Conservation (phyloP, 2,329 filamentous ascomycete species). For the Fusarium acutatum region DNA sequence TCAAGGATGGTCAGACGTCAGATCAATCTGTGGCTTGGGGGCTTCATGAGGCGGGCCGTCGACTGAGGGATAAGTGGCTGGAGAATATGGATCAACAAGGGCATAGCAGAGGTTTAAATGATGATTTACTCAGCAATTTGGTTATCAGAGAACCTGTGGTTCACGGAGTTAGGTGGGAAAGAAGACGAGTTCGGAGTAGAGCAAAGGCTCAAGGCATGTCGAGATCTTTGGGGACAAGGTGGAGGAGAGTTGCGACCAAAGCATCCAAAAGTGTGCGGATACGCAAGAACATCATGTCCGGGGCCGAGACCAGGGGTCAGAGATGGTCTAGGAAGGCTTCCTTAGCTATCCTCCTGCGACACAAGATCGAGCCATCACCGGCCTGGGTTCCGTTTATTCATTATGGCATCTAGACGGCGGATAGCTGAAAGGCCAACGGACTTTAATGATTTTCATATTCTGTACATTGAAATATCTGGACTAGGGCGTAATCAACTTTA, state of each 20-base stretch:
- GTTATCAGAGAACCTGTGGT: not conserved
- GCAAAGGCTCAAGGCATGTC: not conserved
- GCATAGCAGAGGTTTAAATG: accelerated
- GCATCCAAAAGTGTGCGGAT: not conserved
- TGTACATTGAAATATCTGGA: accelerated
- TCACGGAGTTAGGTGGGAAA: not conserved
- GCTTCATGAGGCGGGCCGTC: not conserved
- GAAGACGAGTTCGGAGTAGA: not conserved
- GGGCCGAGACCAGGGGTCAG: not conserved
- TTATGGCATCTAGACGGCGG: not conserved
- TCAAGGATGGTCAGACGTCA: not conserved
- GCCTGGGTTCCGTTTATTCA: not conserved
- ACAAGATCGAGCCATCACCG: not conserved
- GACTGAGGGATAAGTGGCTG: not conserved
- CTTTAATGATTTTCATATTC: accelerated
- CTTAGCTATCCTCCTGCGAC: not conserved
- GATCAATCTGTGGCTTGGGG: not conserved
- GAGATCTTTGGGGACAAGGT: not conserved
- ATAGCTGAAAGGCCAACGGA: accelerated
- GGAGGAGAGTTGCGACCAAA: not conserved
- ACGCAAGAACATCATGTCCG: accelerated
- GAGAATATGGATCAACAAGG: not conserved
- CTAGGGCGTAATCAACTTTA: not conserved
- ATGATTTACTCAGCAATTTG: accelerated
- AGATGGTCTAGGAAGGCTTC: not conserved